Percentiles rank a stretch among this genome's conserved stretches.
Conservation (phyloP, 2,329 filamentous ascomycete genomes). For the Geosmithia putterillii region DNA sequence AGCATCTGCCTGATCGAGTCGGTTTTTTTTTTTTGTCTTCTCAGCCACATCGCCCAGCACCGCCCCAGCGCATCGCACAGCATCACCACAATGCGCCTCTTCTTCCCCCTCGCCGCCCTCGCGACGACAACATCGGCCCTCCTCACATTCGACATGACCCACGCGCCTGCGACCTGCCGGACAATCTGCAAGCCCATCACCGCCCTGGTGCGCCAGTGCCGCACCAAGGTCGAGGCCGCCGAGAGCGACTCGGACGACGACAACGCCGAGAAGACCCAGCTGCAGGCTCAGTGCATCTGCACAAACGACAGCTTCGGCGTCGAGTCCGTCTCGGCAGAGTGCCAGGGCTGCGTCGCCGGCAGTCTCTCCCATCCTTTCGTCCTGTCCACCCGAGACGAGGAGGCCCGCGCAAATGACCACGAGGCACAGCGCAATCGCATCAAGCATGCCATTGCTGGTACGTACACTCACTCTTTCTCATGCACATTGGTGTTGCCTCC, state of each 20-base stretch:
- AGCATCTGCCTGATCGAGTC: too few species aligned
- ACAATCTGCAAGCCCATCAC: constrained; percentile 23
- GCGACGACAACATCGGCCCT: constrained; percentile 11
- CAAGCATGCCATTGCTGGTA: constrained; percentile 10
- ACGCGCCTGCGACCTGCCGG: constrained; percentile 20
- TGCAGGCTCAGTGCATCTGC: constrained; percentile 26
- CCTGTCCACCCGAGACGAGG: constrained; percentile 5
- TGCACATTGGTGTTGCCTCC: background rate
- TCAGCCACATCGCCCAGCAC: background rate
- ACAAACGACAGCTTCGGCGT: constrained; percentile 28
- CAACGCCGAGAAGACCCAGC: constrained; percentile 20
- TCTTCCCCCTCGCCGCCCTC: constrained; percentile 15
- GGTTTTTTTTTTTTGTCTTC: too few species aligned
- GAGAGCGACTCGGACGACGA: constrained; percentile 10
- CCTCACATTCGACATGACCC: constrained; percentile 17
- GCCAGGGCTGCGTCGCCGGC: constrained; percentile 23
- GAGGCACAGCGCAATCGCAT: constrained; percentile 4
- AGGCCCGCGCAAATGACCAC: constrained; percentile 9
- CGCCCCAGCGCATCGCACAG: background rate
- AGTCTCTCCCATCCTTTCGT: constrained; percentile 8
- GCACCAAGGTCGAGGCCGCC: constrained; percentile 15
- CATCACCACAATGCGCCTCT: constrained; percentile 12
- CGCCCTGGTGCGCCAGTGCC: constrained; percentile 19
- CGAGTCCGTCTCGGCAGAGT: constrained; percentile 18
- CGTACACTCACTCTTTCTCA: background rate